Evolutionary conservation across 2,329 filamentous ascomycete genomes (phyloP).

Genomic region (Capronia coronata): DNA sequence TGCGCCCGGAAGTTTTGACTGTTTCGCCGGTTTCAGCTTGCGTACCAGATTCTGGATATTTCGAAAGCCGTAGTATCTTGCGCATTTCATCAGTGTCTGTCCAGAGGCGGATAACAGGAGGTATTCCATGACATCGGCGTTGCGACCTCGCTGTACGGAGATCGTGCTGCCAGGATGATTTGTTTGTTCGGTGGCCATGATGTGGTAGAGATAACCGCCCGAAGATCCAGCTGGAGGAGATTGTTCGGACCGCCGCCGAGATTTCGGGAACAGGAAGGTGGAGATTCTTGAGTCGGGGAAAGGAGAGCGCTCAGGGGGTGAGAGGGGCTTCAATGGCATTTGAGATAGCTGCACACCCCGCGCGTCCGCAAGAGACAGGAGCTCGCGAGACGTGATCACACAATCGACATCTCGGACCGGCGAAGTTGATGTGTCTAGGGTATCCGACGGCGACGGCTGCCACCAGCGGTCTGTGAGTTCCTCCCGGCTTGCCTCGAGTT

Average conservation of each 20-base stretch:
- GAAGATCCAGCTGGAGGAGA: slow-evolving; percentile 63
- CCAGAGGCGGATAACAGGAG: slow-evolving; percentile 53
- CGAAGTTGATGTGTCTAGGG: slow-evolving; percentile 34
- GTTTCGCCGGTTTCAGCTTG: slow-evolving; percentile 72
- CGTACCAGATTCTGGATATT: slow-evolving; percentile 98
- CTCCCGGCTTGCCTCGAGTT: slow-evolving; percentile 87
- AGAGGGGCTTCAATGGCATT: slow-evolving; percentile 56
- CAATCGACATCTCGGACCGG: slow-evolving; percentile 85
- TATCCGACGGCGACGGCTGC: slow-evolving; percentile 34
- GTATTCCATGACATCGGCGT: slow-evolving; percentile 87
- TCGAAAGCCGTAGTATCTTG: slow-evolving; percentile 92
- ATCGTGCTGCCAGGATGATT: slow-evolving; percentile 67
- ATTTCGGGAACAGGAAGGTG: slow-evolving; percentile 65
- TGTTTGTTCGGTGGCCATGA: slow-evolving; percentile 67
- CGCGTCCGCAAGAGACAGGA: slow-evolving; percentile 80
- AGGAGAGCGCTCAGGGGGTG: slow-evolving; percentile 41
- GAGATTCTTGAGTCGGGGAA: slow-evolving; percentile 71
- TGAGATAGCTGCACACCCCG: slow-evolving; percentile 69
- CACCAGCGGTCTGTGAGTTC: slow-evolving; percentile 81
- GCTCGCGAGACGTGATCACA: slow-evolving; percentile 92
- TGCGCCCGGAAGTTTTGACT: slow-evolving; percentile 73
- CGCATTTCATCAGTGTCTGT: slow-evolving; percentile 65
- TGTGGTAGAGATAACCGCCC: slow-evolving; percentile 81
- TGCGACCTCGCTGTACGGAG: slow-evolving; percentile 67
- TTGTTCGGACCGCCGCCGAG: slow-evolving; percentile 28